phyloP scores from a whole-genome alignment of 1,284 basidiomycete species.

The Ustilago nuda region DNA sequence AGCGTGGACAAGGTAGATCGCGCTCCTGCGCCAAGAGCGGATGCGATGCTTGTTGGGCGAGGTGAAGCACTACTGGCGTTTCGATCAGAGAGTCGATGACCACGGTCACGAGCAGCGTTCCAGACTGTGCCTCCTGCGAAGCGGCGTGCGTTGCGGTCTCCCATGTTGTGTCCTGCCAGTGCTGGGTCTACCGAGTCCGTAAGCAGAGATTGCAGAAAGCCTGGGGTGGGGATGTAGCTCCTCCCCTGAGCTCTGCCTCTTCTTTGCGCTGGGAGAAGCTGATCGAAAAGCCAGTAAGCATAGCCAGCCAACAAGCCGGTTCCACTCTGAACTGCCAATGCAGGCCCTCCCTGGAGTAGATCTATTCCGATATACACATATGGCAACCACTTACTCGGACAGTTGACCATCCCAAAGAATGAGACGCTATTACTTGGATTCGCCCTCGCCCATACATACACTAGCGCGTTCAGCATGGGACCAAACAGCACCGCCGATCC shows the following conservation, averaged over 20 bases:
- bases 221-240: constrained; percentile 44
- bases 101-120: constrained; percentile 40
- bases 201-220: constrained; percentile 32
- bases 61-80: constrained; percentile 6
- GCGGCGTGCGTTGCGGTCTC: constrained; percentile 45
- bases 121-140: constrained; percentile 41
- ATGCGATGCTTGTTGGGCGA: constrained; percentile 28
- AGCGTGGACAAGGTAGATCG: constrained; percentile 19
- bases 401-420: constrained; percentile 60
- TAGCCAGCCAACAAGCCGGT: constrained; percentile 82
- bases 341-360: constrained; percentile 76
- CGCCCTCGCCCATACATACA: constrained; percentile 54
- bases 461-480: constrained; percentile 77
- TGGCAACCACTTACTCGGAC: constrained; percentile 79
- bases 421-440: constrained; percentile 49
- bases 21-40: constrained; percentile 35
- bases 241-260: constrained; percentile 33
- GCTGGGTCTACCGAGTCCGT: constrained; percentile 57
- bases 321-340: constrained; percentile 74
- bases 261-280: constrained; percentile 27
- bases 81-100: constrained; percentile 27
- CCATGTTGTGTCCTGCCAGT: constrained; percentile 42
- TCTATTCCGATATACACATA: constrained; percentile 78
- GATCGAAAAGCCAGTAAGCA: constrained; percentile 70
- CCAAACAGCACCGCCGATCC: constrained; percentile 75